Evolutionary conservation across 768 basidiomycete species (phyloP), one percentile per base, ranked within the genome.

Genomic region (Coprinopsis sp.): DNA sequence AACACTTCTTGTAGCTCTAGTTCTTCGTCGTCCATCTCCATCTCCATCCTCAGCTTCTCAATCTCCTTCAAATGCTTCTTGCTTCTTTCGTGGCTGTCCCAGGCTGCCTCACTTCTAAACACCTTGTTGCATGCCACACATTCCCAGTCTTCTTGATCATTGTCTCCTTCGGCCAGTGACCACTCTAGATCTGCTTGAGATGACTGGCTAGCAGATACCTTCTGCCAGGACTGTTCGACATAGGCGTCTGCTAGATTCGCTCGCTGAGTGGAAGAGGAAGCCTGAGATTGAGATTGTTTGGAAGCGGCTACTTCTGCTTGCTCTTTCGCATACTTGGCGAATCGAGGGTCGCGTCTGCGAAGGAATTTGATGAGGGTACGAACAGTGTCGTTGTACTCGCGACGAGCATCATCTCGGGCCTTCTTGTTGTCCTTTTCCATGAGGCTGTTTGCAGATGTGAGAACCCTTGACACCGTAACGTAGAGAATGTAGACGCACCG

Each of bases 351-450:
- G 44, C 91, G 83, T 65, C 91, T 94, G 41, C 85, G 78, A 47
- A 89, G 63, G 60, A 88, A 91, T 61, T 75, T 77, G 3, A 79
- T 80, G 11, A 91, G 73, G 21, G 83, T 81, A 58, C 87, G 72
- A 23, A 99, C 75, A 4, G 84, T 85, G 31, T 97, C 94, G 58
- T 92, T 97, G 64, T 95, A 98, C 50, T 98, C 94, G 58, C 79
- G 79, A 30, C 87, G 77, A 5, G 87, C 86, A 30, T 91, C 87
- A 23, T 96, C 91, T 12, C 93, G 77, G 2, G 82, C 81, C 60
- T 93, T 93, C 65, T 88, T 91, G 65, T 99, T 98, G 54, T 97
- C 96, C 56, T 84, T 90, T 61, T 98, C 96, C 87, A 98, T 93
- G 37, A 91, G 58, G 55, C 90, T 91, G 42, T 23, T 51, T 19